Evolutionary conservation across 441 rosid genomes (phyloP).

Genomic region (Pelargonium cotyledonis): DNA sequence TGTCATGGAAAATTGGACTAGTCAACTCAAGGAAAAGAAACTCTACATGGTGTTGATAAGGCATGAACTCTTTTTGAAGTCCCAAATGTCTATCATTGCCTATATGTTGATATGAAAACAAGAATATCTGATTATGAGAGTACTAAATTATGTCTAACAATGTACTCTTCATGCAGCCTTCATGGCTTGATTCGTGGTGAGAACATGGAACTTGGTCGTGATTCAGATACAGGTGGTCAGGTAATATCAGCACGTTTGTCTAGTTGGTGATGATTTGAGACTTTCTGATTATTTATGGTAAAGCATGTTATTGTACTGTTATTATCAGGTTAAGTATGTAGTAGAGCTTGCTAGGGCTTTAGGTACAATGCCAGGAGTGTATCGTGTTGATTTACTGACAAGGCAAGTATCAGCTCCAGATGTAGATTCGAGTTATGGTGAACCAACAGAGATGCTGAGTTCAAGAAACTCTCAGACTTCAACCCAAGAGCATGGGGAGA

Average conservation of each 20-base stretch:
- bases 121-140: not conserved
- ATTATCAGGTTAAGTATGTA: slow-evolving; percentile 70
- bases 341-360: slow-evolving; percentile 94
- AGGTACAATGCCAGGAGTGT: slow-evolving; percentile 88
- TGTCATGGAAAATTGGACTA: slow-evolving; percentile 85
- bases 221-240: slow-evolving; percentile 99
- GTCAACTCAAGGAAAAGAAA: slow-evolving; percentile 82
- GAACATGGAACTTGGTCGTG: slow-evolving; percentile 98
- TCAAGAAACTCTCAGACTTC: slow-evolving; percentile 50
- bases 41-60: slow-evolving; percentile 84
- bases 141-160: slow-evolving; percentile 22
- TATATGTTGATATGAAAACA: slow-evolving; percentile 3
- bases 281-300: slow-evolving; percentile 2
- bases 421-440: slow-evolving; percentile 81
- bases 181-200: slow-evolving; percentile 96
- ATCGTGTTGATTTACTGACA: slow-evolving; percentile 84
- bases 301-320: slow-evolving; percentile 11
- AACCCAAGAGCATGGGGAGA: slow-evolving; percentile 70
- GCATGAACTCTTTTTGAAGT: slow-evolving; percentile 36
- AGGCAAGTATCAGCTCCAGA: slow-evolving; percentile 82
- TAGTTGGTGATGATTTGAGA: not conserved
- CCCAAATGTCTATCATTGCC: slow-evolving; percentile 1
- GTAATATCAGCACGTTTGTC: slow-evolving; percentile 29
- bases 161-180: slow-evolving; percentile 60
- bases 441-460: slow-evolving; percentile 78